These are phyloP conservation scores for Aurantiochytrium sp. DNA, from an alignment of 108 stramenopile genomes.

Conservation along the genomic window DNA sequence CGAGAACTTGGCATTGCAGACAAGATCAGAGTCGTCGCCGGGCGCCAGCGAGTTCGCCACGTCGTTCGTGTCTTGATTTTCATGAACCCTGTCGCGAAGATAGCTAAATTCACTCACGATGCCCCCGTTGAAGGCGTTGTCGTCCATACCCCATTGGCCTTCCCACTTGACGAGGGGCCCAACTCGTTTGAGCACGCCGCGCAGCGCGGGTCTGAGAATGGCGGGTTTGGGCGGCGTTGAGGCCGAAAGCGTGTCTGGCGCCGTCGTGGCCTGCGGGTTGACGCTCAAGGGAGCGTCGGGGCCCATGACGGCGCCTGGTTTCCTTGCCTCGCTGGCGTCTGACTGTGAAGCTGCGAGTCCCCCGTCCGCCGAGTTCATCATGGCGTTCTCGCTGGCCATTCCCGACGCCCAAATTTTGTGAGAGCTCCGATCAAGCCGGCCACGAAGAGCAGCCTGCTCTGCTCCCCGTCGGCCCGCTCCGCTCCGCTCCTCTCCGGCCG, in stretches of 20 bases:
- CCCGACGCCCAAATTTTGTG: too few species aligned
- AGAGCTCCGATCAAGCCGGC: too few species aligned
- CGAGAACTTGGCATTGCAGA: not conserved
- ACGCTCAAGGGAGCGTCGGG: too few species aligned
- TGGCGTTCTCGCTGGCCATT: too few species aligned
- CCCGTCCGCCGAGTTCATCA: too few species aligned
- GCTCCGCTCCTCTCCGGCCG: too few species aligned
- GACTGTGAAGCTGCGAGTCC: too few species aligned
- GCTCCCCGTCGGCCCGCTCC: too few species aligned
- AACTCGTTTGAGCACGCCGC: not conserved
- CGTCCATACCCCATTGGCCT: conserved; percentile 26
- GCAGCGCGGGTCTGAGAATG: not conserved
- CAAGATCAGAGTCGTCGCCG: not conserved
- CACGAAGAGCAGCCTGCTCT: too few species aligned
- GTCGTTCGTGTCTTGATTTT: not conserved
- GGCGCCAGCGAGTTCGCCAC: not conserved
- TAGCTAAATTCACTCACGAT: not conserved
- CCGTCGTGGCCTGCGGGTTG: not conserved
- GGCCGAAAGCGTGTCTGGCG: not conserved
- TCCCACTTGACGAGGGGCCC: not conserved
- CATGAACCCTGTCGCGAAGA: not conserved
- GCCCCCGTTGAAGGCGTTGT: conserved; percentile 16
- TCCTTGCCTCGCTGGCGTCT: too few species aligned
- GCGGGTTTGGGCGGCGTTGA: not conserved
- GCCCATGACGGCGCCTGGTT: too few species aligned